phyloP scores from a whole-genome alignment of 2,329 filamentous ascomycete genomes.

The Alternaria infectoria region DNA sequence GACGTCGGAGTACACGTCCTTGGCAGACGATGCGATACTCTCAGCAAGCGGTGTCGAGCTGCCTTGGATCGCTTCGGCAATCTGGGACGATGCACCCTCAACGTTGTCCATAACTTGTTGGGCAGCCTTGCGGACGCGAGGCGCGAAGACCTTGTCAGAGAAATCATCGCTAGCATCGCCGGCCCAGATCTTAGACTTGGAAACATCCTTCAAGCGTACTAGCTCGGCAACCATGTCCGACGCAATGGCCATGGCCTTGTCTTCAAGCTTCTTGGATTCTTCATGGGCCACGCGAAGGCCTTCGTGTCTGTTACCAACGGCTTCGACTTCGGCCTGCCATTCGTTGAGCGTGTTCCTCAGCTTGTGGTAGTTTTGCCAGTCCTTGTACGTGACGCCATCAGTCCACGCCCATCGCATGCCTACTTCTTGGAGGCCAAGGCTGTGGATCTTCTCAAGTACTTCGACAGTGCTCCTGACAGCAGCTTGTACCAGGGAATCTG shows the following conservation, averaged over 20 bases:
- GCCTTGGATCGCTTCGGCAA: constrained; percentile 44
- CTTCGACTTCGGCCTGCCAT: constrained; percentile 83
- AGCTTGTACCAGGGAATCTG: constrained; percentile 70
- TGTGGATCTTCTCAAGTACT: constrained; percentile 81
- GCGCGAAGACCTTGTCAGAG: constrained; percentile 68
- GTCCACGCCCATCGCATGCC: constrained; percentile 95
- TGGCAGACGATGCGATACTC: constrained; percentile 47
- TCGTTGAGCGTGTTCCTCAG: constrained; percentile 81
- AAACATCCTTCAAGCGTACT: constrained; percentile 79
- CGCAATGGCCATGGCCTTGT: constrained; percentile 79
- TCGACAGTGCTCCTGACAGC: constrained; percentile 81
- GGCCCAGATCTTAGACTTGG: constrained; percentile 80
- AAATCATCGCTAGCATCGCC: constrained; percentile 81
- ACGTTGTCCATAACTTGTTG: constrained; percentile 50
- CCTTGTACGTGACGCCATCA: constrained; percentile 93
- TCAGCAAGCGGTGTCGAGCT: constrained; percentile 41
- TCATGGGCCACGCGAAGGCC: constrained; percentile 72
- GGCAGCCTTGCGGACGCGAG: constrained; percentile 57
- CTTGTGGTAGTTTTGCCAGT: constrained; percentile 94
- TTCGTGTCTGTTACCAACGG: constrained; percentile 75
- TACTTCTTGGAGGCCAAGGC: constrained; percentile 86
- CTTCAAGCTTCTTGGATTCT: constrained; percentile 73
- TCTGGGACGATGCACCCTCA: constrained; percentile 45
- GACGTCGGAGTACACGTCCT: constrained; percentile 43
- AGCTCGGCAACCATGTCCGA: constrained; percentile 82